Conservation (phyloP, 2,329 filamentous ascomycete species). For the Xylariaceae sp. region DNA sequence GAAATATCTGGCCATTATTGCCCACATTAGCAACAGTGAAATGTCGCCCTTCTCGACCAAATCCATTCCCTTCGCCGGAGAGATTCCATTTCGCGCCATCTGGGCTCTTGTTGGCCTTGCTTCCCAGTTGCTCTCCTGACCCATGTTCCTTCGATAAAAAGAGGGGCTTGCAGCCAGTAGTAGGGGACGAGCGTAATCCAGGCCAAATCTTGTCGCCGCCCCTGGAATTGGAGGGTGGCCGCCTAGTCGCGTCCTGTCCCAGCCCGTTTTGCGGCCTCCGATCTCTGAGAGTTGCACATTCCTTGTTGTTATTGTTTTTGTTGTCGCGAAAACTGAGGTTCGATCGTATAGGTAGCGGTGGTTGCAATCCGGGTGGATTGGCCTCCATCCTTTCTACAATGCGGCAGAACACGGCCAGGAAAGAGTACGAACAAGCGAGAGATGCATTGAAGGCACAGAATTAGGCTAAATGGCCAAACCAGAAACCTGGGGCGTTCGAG, state of each 20-base stretch:
- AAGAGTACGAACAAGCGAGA: constrained; percentile 15
- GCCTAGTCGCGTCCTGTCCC: constrained; percentile 22
- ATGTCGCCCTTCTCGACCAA: constrained; percentile 60
- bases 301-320: constrained; percentile 20
- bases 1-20: constrained; percentile 75
- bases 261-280: constrained; percentile 20
- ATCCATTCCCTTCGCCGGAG: constrained; percentile 55
- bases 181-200: constrained; percentile 23
- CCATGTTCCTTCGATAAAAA: constrained; percentile 28
- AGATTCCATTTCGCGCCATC: constrained; percentile 53
- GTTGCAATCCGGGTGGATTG: constrained; percentile 25
- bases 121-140: constrained; percentile 28
- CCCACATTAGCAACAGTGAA: constrained; percentile 79
- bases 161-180: constrained; percentile 26
- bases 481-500: constrained; percentile 2
- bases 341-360: constrained; percentile 24
- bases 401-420: constrained; percentile 30
- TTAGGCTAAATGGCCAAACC: constrained; percentile 3
- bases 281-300: constrained; percentile 21
- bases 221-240: constrained; percentile 22
- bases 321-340: constrained; percentile 25
- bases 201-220: constrained; percentile 19
- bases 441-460: constrained; percentile 31
- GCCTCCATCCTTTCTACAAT: constrained; percentile 32
- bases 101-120: constrained; percentile 44